A percentile compares a stretch with the other conserved stretches of the same genome.
Evolutionary conservation across 352 stramenopile species (phyloP).

Genomic region (Pythium phragmitis): DNA sequence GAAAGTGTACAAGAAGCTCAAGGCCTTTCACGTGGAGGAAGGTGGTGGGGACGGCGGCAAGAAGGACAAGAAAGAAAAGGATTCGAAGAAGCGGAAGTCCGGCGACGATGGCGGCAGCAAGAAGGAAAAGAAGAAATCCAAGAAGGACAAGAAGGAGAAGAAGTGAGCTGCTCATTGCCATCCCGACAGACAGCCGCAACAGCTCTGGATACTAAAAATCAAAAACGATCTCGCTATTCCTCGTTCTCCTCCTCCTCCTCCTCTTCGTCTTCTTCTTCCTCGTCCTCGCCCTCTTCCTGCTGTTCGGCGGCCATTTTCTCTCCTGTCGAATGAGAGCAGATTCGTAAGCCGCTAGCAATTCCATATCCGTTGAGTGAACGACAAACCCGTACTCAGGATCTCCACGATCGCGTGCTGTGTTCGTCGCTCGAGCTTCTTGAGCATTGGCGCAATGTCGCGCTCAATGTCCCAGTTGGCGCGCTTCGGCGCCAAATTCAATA

Average conservation of each 20-base stretch:
- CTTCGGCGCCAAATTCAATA: slow-evolving; percentile 78
- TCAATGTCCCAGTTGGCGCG: slow-evolving; percentile 88
- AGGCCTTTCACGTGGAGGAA: slow-evolving; percentile 73
- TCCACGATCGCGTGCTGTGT: slow-evolving; percentile 87
- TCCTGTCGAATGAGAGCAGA: slow-evolving; percentile 32
- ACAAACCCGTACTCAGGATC: slow-evolving; percentile 58
- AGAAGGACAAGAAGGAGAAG: slow-evolving; percentile 58
- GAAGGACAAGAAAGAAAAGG: slow-evolving; percentile 70
- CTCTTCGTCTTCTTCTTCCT: slow-evolving; percentile 56
- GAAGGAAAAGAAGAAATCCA: slow-evolving; percentile 60
- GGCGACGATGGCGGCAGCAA: slow-evolving; percentile 37
- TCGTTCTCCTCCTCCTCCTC: slow-evolving; percentile 31
- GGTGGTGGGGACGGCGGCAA: slow-evolving; percentile 20
- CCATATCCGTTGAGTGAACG: neutral
- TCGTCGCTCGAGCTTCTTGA: slow-evolving; percentile 84
- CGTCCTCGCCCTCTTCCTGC: slow-evolving; percentile 51
- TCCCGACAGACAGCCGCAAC: neutral
- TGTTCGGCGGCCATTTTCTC: slow-evolving; percentile 82
- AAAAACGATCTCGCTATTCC: slow-evolving; percentile 21
- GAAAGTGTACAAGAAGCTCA: slow-evolving; percentile 87
- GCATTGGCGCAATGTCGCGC: slow-evolving; percentile 81
- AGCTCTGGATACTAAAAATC: neutral
- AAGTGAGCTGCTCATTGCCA: slow-evolving; percentile 5
- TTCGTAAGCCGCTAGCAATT: neutral
- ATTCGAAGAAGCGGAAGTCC: slow-evolving; percentile 52